These are phyloP conservation scores for Trichophyton mentagrophytes DNA, from an alignment of 2,329 filamentous ascomycete genomes.

Conservation along the genomic window DNA sequence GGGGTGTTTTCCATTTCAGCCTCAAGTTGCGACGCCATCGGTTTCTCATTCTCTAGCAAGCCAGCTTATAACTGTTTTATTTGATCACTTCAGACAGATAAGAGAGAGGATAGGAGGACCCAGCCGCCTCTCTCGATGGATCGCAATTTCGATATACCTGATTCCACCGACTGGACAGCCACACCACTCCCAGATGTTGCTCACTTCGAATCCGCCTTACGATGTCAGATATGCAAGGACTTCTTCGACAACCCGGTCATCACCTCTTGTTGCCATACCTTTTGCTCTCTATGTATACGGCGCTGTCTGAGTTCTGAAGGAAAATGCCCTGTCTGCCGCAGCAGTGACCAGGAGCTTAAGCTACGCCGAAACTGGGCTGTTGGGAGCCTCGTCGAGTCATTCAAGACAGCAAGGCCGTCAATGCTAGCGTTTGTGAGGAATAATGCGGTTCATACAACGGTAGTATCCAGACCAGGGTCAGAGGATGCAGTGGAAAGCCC, in stretches of 20 bases:
- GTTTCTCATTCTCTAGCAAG: not conserved
- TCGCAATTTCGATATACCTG: constrained; percentile 27
- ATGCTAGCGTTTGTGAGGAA: constrained; percentile 52
- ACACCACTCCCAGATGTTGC: constrained; percentile 34
- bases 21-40: not conserved
- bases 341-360: constrained; percentile 68
- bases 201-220: constrained; percentile 64
- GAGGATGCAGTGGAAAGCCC: constrained; percentile 23
- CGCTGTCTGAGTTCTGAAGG: constrained; percentile 70
- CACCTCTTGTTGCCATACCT: constrained; percentile 88
- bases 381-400: constrained; percentile 71
- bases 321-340: constrained; percentile 75
- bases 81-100: not conserved
- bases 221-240: constrained; percentile 97
- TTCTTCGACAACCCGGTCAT: constrained; percentile 92
- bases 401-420: constrained; percentile 50
- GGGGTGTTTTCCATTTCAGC: not conserved
- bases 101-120: not conserved
- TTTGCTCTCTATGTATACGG: constrained; percentile 91
- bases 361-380: constrained; percentile 73
- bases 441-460: constrained; percentile 40
- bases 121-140: constrained; percentile 20
- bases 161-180: constrained; percentile 35
- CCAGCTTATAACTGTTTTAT: not conserved
- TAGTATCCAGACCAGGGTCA: constrained; percentile 29